Evolutionary conservation across 2,329 filamentous ascomycete species (phyloP), one percentile per base, ranked within the genome.

Genomic region (Penicillium sp.): DNA sequence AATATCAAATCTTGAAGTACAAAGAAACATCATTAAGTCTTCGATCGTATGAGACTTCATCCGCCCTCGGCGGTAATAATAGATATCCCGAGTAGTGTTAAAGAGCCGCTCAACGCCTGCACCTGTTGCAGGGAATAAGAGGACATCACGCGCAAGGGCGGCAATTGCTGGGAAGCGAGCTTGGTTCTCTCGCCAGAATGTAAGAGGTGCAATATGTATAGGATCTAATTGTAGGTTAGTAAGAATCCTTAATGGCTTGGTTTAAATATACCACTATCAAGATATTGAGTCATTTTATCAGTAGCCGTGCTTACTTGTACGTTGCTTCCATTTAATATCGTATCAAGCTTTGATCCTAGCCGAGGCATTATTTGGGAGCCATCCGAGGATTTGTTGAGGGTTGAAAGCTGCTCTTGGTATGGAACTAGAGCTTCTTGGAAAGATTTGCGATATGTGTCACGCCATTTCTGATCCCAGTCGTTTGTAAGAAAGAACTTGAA

Each of bases 401-500:
- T 22, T 22, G 20, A 22, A 2, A 33, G 30, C 2, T 13, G 13
- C 7, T n/a, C 30, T 33, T 33, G 4, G 6, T 33, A 33, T 5
- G 5, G 11, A 33, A 7, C 4, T 2, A 33, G 13, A 1, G 4
- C 5, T 13, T 33, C 3, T n/a, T n/a, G 5, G 30, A 33, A 7
- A n/a, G 30, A n/a, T 4, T 33, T 33, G 3, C 13, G 13, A n/a
- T 33, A 33, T n/a, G 6, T 33, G 1, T 3, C 13, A 4, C 11
- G 13, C 30, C 13, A 33, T 5, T n/a, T 2, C 4, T 33, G 2
- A 33, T 50, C 51, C 55, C 46, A 61, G n/a, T 61, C 49, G 10
- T 41, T 44, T 3, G 20, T 47, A 10, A 14, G 7, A 36, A 59
- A 61, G 50, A 61, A 61, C 43, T 57, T 5, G 20, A 57, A 38